Percentiles rank a stretch among this genome's conserved stretches.
phyloP scores from a whole-genome alignment of 2,329 filamentous ascomycete genomes.

The Fusarium sarcochroum region DNA sequence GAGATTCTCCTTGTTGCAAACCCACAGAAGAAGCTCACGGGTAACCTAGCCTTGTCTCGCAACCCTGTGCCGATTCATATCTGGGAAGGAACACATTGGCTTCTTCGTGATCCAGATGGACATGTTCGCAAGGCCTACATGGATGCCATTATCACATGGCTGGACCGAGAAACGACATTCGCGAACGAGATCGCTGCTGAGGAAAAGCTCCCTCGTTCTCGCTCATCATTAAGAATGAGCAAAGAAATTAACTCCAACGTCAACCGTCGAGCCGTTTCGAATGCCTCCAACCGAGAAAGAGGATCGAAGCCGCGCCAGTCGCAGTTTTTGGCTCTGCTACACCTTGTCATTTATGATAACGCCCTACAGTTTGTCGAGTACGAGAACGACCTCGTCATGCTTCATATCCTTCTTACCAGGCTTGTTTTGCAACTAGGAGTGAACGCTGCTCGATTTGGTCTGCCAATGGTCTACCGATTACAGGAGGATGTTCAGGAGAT shows the following conservation, averaged over 20 bases:
- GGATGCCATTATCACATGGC: slow-evolving; percentile 87
- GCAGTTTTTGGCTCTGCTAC: slow-evolving; percentile 85
- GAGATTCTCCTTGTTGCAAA: slow-evolving; percentile 88
- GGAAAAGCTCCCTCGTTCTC: slow-evolving; percentile 63
- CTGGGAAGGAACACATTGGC: slow-evolving; percentile 98
- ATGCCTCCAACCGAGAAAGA: slow-evolving; percentile 73
- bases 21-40: slow-evolving; percentile 69
- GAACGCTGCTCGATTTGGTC: slow-evolving; percentile 81
- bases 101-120: slow-evolving; percentile 83
- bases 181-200: slow-evolving; percentile 74
- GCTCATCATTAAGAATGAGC: slow-evolving; percentile 58
- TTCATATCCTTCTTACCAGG: slow-evolving; percentile 82
- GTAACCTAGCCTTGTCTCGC: slow-evolving; percentile 75
- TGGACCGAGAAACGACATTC: slow-evolving; percentile 81
- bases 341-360: slow-evolving; percentile 91
- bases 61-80: slow-evolving; percentile 83
- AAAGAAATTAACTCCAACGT: slow-evolving; percentile 57
- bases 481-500: slow-evolving; percentile 85
- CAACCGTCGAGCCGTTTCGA: slow-evolving; percentile 77
- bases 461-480: slow-evolving; percentile 90
- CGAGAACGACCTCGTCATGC: slow-evolving; percentile 80
- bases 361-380: slow-evolving; percentile 80
- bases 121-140: slow-evolving; percentile 87
- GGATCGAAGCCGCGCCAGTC: slow-evolving; percentile 65
- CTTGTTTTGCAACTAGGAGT: slow-evolving; percentile 84